Base-by-base conservation (phyloP, 2,329 filamentous ascomycete species). In the Diaporthe sp. region DNA sequence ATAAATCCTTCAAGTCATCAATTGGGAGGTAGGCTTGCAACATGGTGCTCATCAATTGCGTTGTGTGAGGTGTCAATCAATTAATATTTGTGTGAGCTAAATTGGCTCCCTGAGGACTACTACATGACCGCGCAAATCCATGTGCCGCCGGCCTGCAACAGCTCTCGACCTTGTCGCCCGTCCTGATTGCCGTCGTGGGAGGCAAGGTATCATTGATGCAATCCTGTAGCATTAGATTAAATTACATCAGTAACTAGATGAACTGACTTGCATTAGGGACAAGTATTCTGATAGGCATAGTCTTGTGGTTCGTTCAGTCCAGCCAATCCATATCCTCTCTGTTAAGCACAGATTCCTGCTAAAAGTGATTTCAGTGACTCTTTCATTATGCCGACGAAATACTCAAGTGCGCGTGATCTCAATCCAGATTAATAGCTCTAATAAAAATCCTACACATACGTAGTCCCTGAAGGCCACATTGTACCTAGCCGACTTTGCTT, bases 391-490 rank as follows among this genome's bases (percentile, higher is more conserved):
- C n/a, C 27, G 22, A 35, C 42, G 13, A 17, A 22, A 19, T 30
- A 4, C 32, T 9, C 6, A 13, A 22, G 13, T 25, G 13, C 3
- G 1, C 8, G 22, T 9, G 42, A 35, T 1, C 27, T 35, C 22
- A 9, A 25, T 9, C 13, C 22, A 22, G 22, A 32, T n/a, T 4
- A 22, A 19, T 1, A 17, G n/a, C 4, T 32, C 8, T 7, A 7
- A 15, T 5, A n/a, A n/a, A 25, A 15, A 10, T 50, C 10, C 3
- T n/a, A 1, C 4, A 2, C 0, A 35, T 2, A 4, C 1, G 30
- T 3, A 13, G 27, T 13, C 10, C 8, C 27, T 35, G 2, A 25
- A n/a, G 25, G 3, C 9, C 25, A 17, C 15, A 19, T 32, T n/a
- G 5, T 8, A 13, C 6, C 19, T 50, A 19, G 10, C 27, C 4